A percentile compares a stretch with the other conserved stretches of the same genome.
Evolutionary conservation across 305 asterid species (phyloP).

Genomic region (Salvia sclarea): DNA sequence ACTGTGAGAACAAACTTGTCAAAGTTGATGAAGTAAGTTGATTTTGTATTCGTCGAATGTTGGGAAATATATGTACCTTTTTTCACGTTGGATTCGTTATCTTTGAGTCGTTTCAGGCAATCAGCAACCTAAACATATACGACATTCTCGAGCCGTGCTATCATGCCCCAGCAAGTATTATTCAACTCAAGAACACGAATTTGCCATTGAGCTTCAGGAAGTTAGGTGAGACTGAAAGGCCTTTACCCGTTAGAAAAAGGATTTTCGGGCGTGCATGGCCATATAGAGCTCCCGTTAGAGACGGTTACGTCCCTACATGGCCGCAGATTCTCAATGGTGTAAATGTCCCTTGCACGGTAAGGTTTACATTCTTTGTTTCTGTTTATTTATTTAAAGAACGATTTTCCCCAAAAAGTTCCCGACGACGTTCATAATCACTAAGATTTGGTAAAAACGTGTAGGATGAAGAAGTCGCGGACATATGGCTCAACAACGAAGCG

Average conservation of each 20-base stretch:
- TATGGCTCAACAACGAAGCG: conserved; percentile 73
- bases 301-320: conserved; percentile 83
- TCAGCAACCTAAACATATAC: conserved; percentile 62
- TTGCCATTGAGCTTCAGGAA: conserved; percentile 83
- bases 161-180: conserved; percentile 48
- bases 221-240: conserved; percentile 89
- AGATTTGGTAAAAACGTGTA: conserved; percentile 31
- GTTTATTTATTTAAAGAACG: background rate
- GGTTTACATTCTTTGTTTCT: conserved; percentile 16
- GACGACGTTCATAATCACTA: background rate
- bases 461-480: conserved; percentile 78
- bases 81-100: background rate
- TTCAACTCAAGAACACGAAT: conserved; percentile 35
- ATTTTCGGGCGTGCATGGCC: conserved; percentile 99
- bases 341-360: conserved; percentile 75
- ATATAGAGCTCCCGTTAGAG: conserved; percentile 80
- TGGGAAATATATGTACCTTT: background rate
- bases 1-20: conserved; percentile 53
- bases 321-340: conserved; percentile 58
- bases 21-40: conserved; percentile 61
- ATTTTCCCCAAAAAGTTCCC: background rate
- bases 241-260: conserved; percentile 71
- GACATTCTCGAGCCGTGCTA: conserved; percentile 97
- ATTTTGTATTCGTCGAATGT: background rate
- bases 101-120: conserved; percentile 46